Conservation (phyloP, 306 rosid genomes). For the Trichosanthes truncata region DNA sequence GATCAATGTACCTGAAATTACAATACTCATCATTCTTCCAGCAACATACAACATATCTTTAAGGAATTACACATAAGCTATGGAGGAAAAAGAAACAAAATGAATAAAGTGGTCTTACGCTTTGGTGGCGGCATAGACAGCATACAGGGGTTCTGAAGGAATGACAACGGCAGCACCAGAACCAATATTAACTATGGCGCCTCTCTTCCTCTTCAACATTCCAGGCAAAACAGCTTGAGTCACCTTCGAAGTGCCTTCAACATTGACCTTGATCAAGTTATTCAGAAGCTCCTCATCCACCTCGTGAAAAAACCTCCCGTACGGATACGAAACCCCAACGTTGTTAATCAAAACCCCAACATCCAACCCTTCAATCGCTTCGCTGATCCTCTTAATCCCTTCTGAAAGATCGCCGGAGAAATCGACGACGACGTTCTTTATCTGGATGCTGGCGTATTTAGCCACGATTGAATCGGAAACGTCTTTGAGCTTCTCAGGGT, state of each 20-base stretch:
- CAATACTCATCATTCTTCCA: neutral
- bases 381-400: constrained; percentile 42
- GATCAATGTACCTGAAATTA: constrained; percentile 73
- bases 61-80: neutral
- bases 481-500: constrained; percentile 60
- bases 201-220: constrained; percentile 77
- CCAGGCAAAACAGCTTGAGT: constrained; percentile 80
- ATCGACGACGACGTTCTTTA: constrained; percentile 63
- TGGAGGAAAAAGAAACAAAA: neutral
- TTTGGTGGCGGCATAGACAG: constrained; percentile 94
- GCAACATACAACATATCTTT: neutral
- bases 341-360: constrained; percentile 76
- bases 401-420: constrained; percentile 67
- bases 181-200: constrained; percentile 89
- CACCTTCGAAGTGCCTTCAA: constrained; percentile 80
- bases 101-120: constrained; percentile 38
- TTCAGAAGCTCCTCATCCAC: constrained; percentile 66
- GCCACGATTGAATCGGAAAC: constrained; percentile 55
- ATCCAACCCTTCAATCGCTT: constrained; percentile 62
- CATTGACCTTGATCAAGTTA: constrained; percentile 69
- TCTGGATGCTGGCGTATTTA: constrained; percentile 39
- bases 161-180: constrained; percentile 88
- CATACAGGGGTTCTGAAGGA: constrained; percentile 92
- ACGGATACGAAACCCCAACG: constrained; percentile 85
- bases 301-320: constrained; percentile 82